Percentiles rank a stretch among this genome's conserved stretches.
Evolutionary conservation across 345 rosid species (phyloP).

Genomic region (Mallotus nudiflorus): DNA sequence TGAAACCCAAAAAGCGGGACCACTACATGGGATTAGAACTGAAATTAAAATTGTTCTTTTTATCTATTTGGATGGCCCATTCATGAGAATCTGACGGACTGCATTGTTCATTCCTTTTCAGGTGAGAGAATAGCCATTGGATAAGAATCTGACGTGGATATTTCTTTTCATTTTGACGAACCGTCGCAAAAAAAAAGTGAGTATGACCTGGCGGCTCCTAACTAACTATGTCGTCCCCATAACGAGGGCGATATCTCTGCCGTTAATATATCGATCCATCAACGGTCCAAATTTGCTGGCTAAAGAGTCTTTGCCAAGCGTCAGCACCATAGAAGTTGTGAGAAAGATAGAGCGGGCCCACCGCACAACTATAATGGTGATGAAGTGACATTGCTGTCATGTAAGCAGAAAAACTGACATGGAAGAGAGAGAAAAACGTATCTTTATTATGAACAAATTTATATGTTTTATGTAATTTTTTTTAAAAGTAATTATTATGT

Average conservation of each 20-base stretch:
- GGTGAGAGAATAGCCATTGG: conserved; percentile 12
- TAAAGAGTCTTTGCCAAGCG: background rate
- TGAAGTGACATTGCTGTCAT: too few species aligned
- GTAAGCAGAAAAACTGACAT: too few species aligned
- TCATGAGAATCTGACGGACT: background rate
- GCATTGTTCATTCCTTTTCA: background rate
- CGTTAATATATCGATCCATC: background rate
- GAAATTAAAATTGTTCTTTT: too few species aligned
- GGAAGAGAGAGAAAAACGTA: too few species aligned
- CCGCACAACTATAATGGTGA: too few species aligned
- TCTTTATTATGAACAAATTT: too few species aligned
- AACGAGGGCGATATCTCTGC: background rate
- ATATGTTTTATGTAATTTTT: too few species aligned
- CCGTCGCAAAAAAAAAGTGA: conserved; percentile 10
- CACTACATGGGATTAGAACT: background rate
- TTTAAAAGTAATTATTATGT: too few species aligned
- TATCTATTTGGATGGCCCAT: too few species aligned
- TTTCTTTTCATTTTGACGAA: background rate
- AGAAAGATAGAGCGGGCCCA: too few species aligned
- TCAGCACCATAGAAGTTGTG: conserved; percentile 8
- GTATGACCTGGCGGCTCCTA: conserved; percentile 17
- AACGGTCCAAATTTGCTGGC: conserved; percentile 19
- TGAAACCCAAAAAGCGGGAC: background rate
- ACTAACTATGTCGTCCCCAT: background rate
- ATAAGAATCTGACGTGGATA: conserved; percentile 35